These are phyloP conservation scores for Aspergillus proliferans DNA, from an alignment of 2,329 filamentous ascomycete genomes.

Conservation along the genomic window DNA sequence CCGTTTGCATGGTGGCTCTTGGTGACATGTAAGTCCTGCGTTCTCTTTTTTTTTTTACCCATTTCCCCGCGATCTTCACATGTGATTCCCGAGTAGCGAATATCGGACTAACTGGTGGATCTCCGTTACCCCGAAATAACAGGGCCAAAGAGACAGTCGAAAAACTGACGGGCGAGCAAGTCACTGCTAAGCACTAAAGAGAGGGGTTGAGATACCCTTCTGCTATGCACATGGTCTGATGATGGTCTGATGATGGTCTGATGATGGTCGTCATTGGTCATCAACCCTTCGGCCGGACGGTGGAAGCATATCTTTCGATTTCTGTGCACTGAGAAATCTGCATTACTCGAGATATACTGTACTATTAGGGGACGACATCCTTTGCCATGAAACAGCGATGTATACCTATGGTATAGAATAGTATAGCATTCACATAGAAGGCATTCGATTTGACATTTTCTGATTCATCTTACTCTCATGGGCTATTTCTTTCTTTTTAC, in stretches of 20 bases:
- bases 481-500: too few relatives aligned
- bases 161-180: conserved; percentile 57
- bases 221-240: conserved; percentile 14
- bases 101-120: conserved; percentile 24
- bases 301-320: neutral
- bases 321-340: too few relatives aligned
- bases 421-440: too few relatives aligned
- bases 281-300: neutral
- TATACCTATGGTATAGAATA: too few relatives aligned
- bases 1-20: conserved; percentile 98
- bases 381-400: too few relatives aligned
- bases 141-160: conserved; percentile 62
- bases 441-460: too few relatives aligned
- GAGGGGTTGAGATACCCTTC: conserved; percentile 37
- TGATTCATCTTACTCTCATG: too few relatives aligned
- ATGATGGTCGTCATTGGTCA: neutral
- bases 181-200: conserved; percentile 60
- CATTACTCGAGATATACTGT: too few relatives aligned
- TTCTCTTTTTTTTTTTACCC: neutral
- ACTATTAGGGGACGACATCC: too few relatives aligned
- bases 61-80: conserved; percentile 12
- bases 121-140: conserved; percentile 18
- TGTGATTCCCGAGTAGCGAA: conserved; percentile 18
- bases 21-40: conserved; percentile 77
- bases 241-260: neutral